These are phyloP conservation scores for Telfairia occidentalis DNA, from an alignment of 331 rosid species.

Conservation along the genomic window DNA sequence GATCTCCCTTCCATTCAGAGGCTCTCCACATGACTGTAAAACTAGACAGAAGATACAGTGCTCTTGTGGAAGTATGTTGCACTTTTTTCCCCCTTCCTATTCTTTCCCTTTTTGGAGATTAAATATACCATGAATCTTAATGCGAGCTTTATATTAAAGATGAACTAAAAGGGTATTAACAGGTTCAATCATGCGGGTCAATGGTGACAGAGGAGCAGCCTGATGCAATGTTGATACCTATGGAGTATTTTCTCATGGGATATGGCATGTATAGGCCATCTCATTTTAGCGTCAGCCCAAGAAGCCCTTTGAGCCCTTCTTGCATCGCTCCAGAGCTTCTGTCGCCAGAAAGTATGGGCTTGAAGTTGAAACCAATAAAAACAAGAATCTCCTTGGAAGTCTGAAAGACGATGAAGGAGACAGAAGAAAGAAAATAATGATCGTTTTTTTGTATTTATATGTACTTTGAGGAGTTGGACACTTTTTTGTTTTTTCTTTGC, in stretches of 20 bases:
- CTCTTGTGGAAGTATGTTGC: constrained; percentile 72
- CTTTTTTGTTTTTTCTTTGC: not conserved
- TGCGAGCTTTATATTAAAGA: not conserved
- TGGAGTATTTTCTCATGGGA: constrained; percentile 90
- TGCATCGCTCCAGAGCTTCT: constrained; percentile 90
- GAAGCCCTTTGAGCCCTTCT: constrained; percentile 87
- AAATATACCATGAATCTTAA: not conserved
- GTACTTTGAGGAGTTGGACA: constrained; percentile 6
- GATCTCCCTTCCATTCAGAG: constrained; percentile 70
- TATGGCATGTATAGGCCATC: constrained; percentile 74
- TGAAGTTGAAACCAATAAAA: constrained; percentile 92
- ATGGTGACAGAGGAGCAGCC: constrained; percentile 99
- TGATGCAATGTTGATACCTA: constrained; percentile 86
- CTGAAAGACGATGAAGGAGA: constrained; percentile 16
- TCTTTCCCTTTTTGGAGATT: not conserved
- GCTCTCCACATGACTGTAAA: constrained; percentile 78
- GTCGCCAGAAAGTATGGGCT: constrained; percentile 96
- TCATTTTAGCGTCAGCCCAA: constrained; percentile 62
- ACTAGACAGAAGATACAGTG: constrained; percentile 72
- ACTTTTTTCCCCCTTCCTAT: not conserved
- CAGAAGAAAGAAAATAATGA: constrained; percentile 5
- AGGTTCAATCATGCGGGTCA: constrained; percentile 97
- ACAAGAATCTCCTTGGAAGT: constrained; percentile 46
- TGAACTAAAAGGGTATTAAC: constrained; percentile 15
- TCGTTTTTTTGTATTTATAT: constrained; percentile 19